Evolutionary conservation across 2,329 filamentous ascomycete species (phyloP).

Genomic region (Geosmithia putterillii): DNA sequence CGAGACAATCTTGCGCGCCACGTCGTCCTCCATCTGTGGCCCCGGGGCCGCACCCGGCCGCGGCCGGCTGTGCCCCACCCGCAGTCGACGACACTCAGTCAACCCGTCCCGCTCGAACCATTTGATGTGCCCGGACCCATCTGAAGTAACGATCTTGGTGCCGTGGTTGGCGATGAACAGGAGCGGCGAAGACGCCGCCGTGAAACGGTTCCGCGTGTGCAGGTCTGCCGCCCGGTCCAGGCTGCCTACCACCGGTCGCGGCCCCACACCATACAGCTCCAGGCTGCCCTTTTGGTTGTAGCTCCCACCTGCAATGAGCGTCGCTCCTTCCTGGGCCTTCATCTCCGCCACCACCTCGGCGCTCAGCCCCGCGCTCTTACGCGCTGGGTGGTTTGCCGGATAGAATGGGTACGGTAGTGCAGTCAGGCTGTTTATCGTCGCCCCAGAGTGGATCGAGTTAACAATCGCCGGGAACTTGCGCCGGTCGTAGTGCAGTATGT

Average conservation of each 20-base stretch:
- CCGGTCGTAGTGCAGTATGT: slow-evolving; percentile 78
- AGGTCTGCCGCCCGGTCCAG: slow-evolving; percentile 25
- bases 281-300: slow-evolving; percentile 87
- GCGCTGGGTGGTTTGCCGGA: slow-evolving; percentile 45
- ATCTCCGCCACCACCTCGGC: slow-evolving; percentile 37
- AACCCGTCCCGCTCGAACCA: slow-evolving; percentile 84
- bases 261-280: slow-evolving; percentile 62
- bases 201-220: slow-evolving; percentile 68
- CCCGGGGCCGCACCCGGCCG: slow-evolving; percentile 38
- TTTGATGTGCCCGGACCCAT: slow-evolving; percentile 72
- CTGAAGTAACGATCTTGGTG: slow-evolving; percentile 68
- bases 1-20: slow-evolving; percentile 69
- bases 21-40: slow-evolving; percentile 52
- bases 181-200: slow-evolving; percentile 67
- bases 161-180: slow-evolving; percentile 75
- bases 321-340: slow-evolving; percentile 47
- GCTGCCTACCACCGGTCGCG: slow-evolving; percentile 7
- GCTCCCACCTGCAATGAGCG: slow-evolving; percentile 71
- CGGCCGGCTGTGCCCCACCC: slow-evolving; percentile 41
- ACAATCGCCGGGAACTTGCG: slow-evolving; percentile 70
- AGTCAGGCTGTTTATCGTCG: slow-evolving; percentile 60
- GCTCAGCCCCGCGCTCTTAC: slow-evolving; percentile 42
- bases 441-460: slow-evolving; percentile 74
- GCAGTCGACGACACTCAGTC: slow-evolving; percentile 42
- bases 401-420: slow-evolving; percentile 58